Evolutionary conservation across 345 rosid species (phyloP).

Genomic region (Pistacia integerrima): DNA sequence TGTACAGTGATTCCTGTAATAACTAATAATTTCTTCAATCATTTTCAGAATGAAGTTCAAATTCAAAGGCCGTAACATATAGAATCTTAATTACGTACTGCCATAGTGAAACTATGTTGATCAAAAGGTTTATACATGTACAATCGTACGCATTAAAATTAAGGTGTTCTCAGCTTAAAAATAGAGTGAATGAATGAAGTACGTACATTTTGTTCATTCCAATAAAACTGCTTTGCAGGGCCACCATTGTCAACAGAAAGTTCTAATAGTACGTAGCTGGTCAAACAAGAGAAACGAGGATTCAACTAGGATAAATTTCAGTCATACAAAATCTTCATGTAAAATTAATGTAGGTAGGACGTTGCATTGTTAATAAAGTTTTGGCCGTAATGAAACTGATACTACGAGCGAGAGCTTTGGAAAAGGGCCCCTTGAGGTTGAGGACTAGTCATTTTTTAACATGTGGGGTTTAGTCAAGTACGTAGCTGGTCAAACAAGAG

Average conservation of each 20-base stretch:
- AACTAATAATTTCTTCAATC: too few species aligned
- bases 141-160: background rate
- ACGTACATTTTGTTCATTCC: background rate
- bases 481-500: too few species aligned
- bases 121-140: too few species aligned
- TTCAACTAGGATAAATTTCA: background rate
- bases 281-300: background rate
- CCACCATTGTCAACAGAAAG: background rate
- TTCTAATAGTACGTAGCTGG: background rate
- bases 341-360: background rate
- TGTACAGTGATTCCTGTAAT: too few species aligned
- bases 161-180: background rate
- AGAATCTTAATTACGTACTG: too few species aligned
- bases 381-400: background rate
- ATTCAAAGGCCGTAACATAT: too few species aligned
- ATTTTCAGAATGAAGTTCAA: too few species aligned
- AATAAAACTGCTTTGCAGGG: background rate
- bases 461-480: constrained; percentile 23
- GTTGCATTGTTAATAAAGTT: background rate
- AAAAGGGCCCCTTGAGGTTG: background rate
- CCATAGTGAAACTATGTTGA: too few species aligned
- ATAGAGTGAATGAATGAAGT: background rate
- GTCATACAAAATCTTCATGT: background rate
- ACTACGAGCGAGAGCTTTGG: background rate
- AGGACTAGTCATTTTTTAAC: constrained; percentile 3